A percentile compares a stretch with the other conserved stretches of the same genome.
Conservation (phyloP, 257 asterid genomes). For the Orobanche coerulescens region DNA sequence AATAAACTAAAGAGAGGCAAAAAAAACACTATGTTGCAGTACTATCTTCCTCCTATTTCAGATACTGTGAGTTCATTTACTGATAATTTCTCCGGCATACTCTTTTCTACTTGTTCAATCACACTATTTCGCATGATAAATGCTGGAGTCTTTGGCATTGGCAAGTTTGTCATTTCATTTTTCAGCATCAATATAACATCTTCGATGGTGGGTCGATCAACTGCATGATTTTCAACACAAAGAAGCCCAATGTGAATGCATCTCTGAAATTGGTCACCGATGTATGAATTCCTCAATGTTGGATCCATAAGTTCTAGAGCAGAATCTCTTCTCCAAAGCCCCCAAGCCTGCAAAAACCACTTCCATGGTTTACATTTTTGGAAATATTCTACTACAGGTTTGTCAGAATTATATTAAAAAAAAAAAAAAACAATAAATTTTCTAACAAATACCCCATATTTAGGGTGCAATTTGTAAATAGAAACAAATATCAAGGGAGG, state of each 20-base stretch:
- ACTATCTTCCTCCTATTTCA: slow-evolving; percentile 25
- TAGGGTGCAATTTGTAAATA: too few species aligned
- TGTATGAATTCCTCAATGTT: slow-evolving; percentile 26
- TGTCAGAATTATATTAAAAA: too few species aligned
- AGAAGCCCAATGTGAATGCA: slow-evolving; percentile 44
- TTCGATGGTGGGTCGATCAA: slow-evolving; percentile 41
- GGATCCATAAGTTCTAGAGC: slow-evolving; percentile 42
- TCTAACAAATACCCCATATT: too few species aligned
- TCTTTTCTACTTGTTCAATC: neutral
- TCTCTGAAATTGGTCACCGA: slow-evolving; percentile 27
- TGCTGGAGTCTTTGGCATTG: slow-evolving; percentile 35
- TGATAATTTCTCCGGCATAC: slow-evolving; percentile 4
- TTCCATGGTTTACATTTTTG: neutral
- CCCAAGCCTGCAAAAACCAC: slow-evolving; percentile 44
- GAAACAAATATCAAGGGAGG: too few species aligned
- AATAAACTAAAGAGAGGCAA: too few species aligned
- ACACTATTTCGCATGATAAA: slow-evolving; percentile 31
- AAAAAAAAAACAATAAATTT: too few species aligned
- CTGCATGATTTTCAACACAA: slow-evolving; percentile 44
- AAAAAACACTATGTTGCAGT: too few species aligned
- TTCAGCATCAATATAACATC: slow-evolving; percentile 44
- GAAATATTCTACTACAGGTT: neutral
- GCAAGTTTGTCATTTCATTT: slow-evolving; percentile 30
- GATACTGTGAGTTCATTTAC: slow-evolving; percentile 28
- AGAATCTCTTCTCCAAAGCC: slow-evolving; percentile 35